A percentile compares a stretch with the other conserved stretches of the same genome.
Conservation (phyloP, 257 asterid genomes). For the Nemophila menziesii region DNA sequence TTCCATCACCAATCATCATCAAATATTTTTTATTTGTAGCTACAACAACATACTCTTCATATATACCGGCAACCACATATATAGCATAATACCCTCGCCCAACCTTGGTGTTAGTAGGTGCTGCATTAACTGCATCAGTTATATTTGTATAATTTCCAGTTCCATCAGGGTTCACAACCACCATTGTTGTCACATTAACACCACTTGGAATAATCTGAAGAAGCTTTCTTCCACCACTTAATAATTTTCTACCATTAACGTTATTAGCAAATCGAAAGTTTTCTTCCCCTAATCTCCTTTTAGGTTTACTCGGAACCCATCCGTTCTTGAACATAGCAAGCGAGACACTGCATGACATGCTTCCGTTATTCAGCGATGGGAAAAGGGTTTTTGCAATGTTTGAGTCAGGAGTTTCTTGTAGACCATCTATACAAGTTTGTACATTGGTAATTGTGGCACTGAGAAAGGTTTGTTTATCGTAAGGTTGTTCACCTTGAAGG, state of each 20-base stretch:
- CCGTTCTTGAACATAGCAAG: constrained; percentile 20
- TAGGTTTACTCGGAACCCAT: constrained; percentile 8
- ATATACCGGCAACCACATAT: constrained; percentile 24
- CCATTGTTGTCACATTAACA: constrained; percentile 14
- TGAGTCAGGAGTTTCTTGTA: constrained; percentile 8
- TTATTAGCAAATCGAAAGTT: neutral
- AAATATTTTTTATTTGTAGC: constrained; percentile 20
- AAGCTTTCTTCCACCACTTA: constrained; percentile 11
- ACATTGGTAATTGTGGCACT: constrained; percentile 23
- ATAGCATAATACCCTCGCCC: constrained; percentile 18
- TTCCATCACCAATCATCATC: constrained; percentile 30
- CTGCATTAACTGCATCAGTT: constrained; percentile 17
- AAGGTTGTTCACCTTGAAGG: constrained; percentile 6
- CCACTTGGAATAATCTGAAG: constrained; percentile 1
- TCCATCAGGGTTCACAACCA: constrained; percentile 25
- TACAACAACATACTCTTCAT: constrained; percentile 19
- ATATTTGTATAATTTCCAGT: constrained; percentile 20
- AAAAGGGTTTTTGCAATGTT: constrained; percentile 4
- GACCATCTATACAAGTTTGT: constrained; percentile 26
- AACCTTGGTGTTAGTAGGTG: constrained; percentile 12
- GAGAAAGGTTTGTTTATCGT: constrained; percentile 9
- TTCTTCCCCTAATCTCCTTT: constrained; percentile 4
- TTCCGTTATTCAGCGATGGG: constrained; percentile 12
- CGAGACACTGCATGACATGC: constrained; percentile 20
- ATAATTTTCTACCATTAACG: neutral